Evolutionary conservation across 2,329 filamentous ascomycete genomes (phyloP), one percentile per base, ranked within the genome.

Genomic region (Cytospora schulzeri): DNA sequence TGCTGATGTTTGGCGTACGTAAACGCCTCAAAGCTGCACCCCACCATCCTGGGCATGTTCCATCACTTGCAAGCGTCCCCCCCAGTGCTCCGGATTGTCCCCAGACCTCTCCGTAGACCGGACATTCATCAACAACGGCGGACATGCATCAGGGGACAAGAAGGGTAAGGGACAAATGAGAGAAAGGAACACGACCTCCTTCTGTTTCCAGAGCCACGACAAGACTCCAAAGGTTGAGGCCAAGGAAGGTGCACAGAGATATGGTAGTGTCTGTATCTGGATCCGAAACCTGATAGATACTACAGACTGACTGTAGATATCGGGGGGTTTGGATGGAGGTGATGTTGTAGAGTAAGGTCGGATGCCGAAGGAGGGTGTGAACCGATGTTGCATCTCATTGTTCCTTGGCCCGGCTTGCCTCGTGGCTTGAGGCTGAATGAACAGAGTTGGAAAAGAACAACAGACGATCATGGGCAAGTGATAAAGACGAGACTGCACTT

Each of bases 31-130:
- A 12, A 33, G 38, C 48, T 14, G 7, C 51, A 53, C 28, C 22
- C 45, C 29, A 51, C 45, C 57, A 35, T 4, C 31, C 22, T 26
- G 24, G 26, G 12, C 35, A 55, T 22, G 8, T 14, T n/a, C 24
- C 33, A 54, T 29, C 5, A 48, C 15, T 24, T 26, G n/a, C 52
- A 29, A 28, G n/a, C 54, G 17, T 26, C 28, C 54, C n/a, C n/a
- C n/a, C n/a, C n/a, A n/a, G n/a, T n/a, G n/a, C n/a, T 31, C 55
- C 60, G 60, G 60, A 56, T 50, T 48, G 38, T 62, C 60, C 60
- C 60, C 60, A 62, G 52, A 26, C 54, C 52, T 19, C n/a, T 62
- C 60, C 60, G 60, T 22, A 38, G 4, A 31, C 60, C 60, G 60
- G 41, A 62, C 38, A 48, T 22, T 35, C 24, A 52, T 48, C 45